Conservation (phyloP, 768 basidiomycete species). For the Cystofilobasidium ferigula region DNA sequence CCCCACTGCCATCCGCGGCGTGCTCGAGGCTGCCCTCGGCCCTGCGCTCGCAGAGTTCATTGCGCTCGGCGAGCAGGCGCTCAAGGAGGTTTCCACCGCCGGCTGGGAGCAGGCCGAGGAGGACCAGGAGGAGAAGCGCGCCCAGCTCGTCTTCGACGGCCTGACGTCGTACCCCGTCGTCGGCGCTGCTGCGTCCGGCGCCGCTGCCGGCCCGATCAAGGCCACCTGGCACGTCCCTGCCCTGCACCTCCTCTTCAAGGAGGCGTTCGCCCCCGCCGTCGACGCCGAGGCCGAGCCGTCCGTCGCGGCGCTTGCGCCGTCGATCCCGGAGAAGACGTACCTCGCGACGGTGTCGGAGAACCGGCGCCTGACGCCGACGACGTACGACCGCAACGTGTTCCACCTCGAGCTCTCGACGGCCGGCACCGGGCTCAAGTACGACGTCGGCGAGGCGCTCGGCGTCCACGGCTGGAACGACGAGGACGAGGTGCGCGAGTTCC, state of each 20-base stretch:
- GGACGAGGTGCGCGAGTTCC: slow-evolving; percentile 76
- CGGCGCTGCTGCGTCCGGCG: slow-evolving; percentile 39
- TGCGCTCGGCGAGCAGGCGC: slow-evolving; percentile 51
- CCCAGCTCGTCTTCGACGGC: slow-evolving; percentile 29
- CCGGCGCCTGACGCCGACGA: slow-evolving; percentile 79
- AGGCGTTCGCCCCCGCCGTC: slow-evolving; percentile 13
- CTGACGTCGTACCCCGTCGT: slow-evolving; percentile 37
- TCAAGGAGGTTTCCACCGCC: slow-evolving; percentile 50
- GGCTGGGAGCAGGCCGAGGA: slow-evolving; percentile 37
- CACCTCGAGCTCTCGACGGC: slow-evolving; percentile 90
- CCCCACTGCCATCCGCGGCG: slow-evolving; percentile 40
- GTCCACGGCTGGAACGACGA: slow-evolving; percentile 97
- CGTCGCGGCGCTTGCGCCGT: slow-evolving; percentile 44
- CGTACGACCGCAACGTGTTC: slow-evolving; percentile 98
- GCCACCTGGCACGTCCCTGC: slow-evolving; percentile 54
- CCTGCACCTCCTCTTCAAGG: slow-evolving; percentile 44
- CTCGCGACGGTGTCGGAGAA: slow-evolving; percentile 90
- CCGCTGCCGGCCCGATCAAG: slow-evolving; percentile 48
- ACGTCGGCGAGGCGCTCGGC: slow-evolving; percentile 91
- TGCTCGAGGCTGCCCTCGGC: slow-evolving; percentile 44
- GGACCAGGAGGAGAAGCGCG: slow-evolving; percentile 36
- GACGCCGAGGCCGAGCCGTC: neutral
- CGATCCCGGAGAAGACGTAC: slow-evolving; percentile 77
- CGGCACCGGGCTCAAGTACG: slow-evolving; percentile 87
- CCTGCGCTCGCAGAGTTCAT: slow-evolving; percentile 38